Base-by-base conservation (phyloP, 768 basidiomycete species). In the Cystoderma amianthinum region DNA sequence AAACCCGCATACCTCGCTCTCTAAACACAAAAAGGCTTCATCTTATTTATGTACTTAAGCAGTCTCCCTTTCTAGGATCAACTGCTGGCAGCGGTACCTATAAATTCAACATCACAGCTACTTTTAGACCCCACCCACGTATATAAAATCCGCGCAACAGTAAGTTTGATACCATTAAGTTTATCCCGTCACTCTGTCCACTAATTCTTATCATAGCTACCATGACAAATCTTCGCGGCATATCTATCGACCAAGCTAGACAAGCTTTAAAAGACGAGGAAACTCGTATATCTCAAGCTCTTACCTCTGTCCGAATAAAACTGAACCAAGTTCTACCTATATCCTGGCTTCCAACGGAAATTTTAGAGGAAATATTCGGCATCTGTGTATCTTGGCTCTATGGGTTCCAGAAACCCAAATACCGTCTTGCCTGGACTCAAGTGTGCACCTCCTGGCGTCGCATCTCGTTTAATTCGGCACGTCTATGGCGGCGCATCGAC, bases 401-500 rank as follows among this genome's bases (percentile, higher is more conserved):
- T 36, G 41, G 44, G 28, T 39, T 43, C 9, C 52, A 52, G 11
- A 61, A 57, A 32, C 55, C 57, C 5, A 49, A 49, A 30, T 52
- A 62, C 33, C 57, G 50, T 15, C 56, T 71, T 3, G 60, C 66
- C 2, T 69, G 64, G 64, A 63, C 64, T 3, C 64, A 69, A 41
- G 68, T 68, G 22, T 69, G 66, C 48, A 53, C 57, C 5, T 46
- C 41, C 16, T 71, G 69, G 69, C 60, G 63, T 4, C 39, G 36
- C 38, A 49, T 65, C 23, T 57, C 67, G 3, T 44, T 67, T 21
- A 51, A 52, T 33, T 64, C 64, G 5, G 48, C 62, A 11, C 51
- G 63, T 9, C 61, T 71, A 20, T 71, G 69, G 69, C 55, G 53
- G 11, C 51, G 42, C 39, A 66, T 71, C 38, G 67, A 69, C 47